Conservation (phyloP, 2,329 filamentous ascomycete species). For the Rutstroemia sp. region DNA sequence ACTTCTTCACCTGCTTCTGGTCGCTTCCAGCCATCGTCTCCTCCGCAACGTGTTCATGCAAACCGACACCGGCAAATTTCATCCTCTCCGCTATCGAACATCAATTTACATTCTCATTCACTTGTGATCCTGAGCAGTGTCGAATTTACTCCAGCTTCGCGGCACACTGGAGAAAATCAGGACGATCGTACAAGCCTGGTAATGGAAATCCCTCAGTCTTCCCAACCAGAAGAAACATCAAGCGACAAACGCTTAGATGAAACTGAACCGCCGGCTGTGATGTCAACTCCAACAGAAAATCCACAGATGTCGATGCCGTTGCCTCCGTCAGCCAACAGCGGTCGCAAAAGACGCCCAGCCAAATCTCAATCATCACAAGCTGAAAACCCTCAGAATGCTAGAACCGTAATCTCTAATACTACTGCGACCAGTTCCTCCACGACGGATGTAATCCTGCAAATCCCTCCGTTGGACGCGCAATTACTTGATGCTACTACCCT, state of each 20-base stretch:
- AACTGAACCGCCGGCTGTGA: too few species aligned
- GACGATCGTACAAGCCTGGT: neutral
- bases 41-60: neutral
- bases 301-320: neutral
- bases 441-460: neutral
- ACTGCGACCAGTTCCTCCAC: neutral
- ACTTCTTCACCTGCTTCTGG: neutral
- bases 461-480: too few species aligned
- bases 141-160: neutral
- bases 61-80: neutral
- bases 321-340: slow-evolving; percentile 1
- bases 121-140: neutral
- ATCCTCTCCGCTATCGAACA: neutral
- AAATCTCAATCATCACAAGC: neutral
- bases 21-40: neutral
- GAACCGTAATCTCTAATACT: neutral
- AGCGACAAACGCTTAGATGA: too few species aligned
- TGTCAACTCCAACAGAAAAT: neutral
- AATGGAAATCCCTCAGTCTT: too few species aligned
- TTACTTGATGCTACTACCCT: too few species aligned
- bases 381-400: neutral
- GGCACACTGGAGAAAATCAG: neutral
- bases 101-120: too few species aligned
- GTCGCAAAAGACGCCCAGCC: neutral
- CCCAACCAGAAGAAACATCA: too few species aligned